A percentile compares a stretch with the other conserved stretches of the same genome.
Conservation (phyloP, 805 yeast genomes). For the Myxozyma vanderwaltii region DNA sequence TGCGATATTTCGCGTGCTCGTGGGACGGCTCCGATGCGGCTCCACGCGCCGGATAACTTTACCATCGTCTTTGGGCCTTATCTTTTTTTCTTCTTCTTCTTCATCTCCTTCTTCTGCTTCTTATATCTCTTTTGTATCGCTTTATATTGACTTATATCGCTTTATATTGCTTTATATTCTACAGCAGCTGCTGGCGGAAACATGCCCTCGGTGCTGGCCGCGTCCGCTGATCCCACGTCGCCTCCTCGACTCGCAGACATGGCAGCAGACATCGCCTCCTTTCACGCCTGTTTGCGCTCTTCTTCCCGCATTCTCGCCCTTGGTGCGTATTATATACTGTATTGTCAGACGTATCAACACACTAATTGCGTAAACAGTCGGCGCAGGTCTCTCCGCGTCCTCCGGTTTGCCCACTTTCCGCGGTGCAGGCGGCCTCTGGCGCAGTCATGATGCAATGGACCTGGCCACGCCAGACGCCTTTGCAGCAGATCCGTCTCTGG, state of each 20-base stretch:
- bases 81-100: too few species aligned
- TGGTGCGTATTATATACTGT: constrained; percentile 23
- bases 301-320: constrained; percentile 43
- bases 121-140: too few species aligned
- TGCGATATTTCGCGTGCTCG: too few species aligned
- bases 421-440: constrained; percentile 76
- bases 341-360: too few species aligned
- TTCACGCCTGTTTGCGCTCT: constrained; percentile 42
- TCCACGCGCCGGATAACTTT: too few species aligned
- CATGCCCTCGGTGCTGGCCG: constrained; percentile 6
- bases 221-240: neutral
- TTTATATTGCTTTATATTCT: too few species aligned
- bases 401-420: constrained; percentile 78
- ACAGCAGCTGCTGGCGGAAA: neutral
- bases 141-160: too few species aligned
- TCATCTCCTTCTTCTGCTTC: too few species aligned
- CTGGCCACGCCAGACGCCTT: constrained; percentile 93
- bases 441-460: constrained; percentile 73
- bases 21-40: too few species aligned
- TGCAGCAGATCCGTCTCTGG: constrained; percentile 76
- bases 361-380: constrained; percentile 47
- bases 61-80: too few species aligned
- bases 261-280: constrained; percentile 37
- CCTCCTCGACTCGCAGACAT: constrained; percentile 12
- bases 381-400: constrained; percentile 79